A percentile compares a stretch with the other conserved stretches of the same genome.
Evolutionary conservation across 495 filamentous ascomycete genomes (phyloP).

Genomic region (Aspergillus sclerotioniger): DNA sequence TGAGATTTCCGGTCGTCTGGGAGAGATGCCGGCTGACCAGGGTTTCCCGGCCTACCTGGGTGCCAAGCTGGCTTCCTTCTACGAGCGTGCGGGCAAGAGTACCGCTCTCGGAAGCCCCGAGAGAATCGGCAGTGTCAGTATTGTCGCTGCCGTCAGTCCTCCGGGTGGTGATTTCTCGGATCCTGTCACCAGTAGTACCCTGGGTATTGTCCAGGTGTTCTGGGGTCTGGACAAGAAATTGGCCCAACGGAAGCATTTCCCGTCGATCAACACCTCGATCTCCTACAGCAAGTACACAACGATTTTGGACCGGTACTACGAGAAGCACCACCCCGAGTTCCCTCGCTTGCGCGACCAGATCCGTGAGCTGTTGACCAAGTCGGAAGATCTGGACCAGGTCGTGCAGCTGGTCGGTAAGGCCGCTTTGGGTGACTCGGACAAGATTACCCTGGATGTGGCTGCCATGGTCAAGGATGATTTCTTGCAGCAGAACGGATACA

Average conservation of each 20-base stretch:
- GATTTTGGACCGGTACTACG: conserved; percentile 86
- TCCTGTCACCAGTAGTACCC: conserved; percentile 89
- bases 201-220: conserved; percentile 98
- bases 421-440: conserved; percentile 92
- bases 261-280: conserved; percentile 91
- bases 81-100: conserved; percentile 93
- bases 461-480: conserved; percentile 97
- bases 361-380: conserved; percentile 86
- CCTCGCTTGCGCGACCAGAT: conserved; percentile 88
- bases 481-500: conserved; percentile 98
- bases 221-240: conserved; percentile 99
- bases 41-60: conserved; percentile 98
- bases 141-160: conserved; percentile 95
- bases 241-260: conserved; percentile 98
- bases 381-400: conserved; percentile 96
- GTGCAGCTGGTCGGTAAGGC: conserved; percentile 98
- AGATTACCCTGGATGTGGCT: conserved; percentile 95
- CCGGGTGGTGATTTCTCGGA: conserved; percentile 99
- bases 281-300: conserved; percentile 97
- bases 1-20: conserved; percentile 97
- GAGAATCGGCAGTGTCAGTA: conserved; percentile 87
- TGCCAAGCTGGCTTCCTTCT: conserved; percentile 97
- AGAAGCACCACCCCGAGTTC: conserved; percentile 90
- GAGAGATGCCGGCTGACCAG: conserved; percentile 99
- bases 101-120: conserved; percentile 83